Evolutionary conservation across 2,329 filamentous ascomycete genomes (phyloP).

Genomic region (Aspergillus oerlinghausenensis): DNA sequence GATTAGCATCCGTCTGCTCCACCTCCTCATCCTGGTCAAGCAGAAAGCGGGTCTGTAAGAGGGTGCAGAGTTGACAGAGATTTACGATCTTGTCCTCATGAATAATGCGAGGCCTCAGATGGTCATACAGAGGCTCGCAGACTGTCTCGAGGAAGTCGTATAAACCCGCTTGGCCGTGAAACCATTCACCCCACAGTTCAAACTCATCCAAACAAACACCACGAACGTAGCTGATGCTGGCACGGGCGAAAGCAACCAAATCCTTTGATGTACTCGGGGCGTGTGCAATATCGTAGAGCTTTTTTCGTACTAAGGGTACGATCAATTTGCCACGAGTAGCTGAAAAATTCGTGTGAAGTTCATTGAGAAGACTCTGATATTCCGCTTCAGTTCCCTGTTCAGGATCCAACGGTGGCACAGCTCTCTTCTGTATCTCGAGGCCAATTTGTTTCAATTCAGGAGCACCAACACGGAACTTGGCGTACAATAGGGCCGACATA

Average conservation of each 20-base stretch:
- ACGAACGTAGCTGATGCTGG: constrained; percentile 61
- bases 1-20: constrained; percentile 46
- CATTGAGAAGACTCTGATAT: constrained; percentile 62
- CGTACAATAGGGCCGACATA: constrained; percentile 65
- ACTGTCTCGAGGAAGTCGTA: constrained; percentile 65
- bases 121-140: constrained; percentile 64
- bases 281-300: constrained; percentile 51
- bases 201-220: constrained; percentile 64
- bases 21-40: constrained; percentile 53
- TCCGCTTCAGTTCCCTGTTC: constrained; percentile 57
- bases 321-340: constrained; percentile 56
- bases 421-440: constrained; percentile 63
- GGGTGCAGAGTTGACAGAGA: constrained; percentile 62
- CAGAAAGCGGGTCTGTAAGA: constrained; percentile 63
- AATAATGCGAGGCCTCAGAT: constrained; percentile 61
- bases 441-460: constrained; percentile 63
- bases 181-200: constrained; percentile 64
- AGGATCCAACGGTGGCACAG: constrained; percentile 55
- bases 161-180: constrained; percentile 57
- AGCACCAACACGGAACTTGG: constrained; percentile 65
- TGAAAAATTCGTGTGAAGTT: constrained; percentile 61
- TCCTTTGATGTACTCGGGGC: constrained; percentile 59
- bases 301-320: constrained; percentile 59
- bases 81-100: constrained; percentile 63
- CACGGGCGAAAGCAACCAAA: constrained; percentile 60